Conservation (phyloP, 129 eudicot genomes). For the Ambrosia artemisiifolia region DNA sequence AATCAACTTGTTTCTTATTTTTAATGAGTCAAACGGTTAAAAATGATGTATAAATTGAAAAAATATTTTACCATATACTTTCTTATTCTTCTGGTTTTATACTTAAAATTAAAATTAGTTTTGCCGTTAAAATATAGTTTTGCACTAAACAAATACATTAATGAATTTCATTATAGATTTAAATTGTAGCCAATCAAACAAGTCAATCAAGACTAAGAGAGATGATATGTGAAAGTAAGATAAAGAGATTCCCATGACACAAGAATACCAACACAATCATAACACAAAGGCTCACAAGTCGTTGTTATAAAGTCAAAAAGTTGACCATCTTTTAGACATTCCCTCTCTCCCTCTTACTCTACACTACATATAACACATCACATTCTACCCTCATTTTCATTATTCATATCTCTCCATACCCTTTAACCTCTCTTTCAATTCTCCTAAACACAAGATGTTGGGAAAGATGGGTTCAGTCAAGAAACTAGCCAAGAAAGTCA, state of each 20-base stretch:
- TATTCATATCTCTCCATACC: constrained; percentile 3
- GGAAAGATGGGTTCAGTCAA: constrained; percentile 68
- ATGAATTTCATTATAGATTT: not conserved
- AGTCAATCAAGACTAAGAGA: not conserved
- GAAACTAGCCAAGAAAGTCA: constrained; percentile 74
- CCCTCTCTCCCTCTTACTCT: constrained; percentile 29
- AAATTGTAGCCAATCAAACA: not conserved
- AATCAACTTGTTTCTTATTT: not conserved
- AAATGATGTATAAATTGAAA: too few relatives aligned
- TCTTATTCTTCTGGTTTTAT: too few relatives aligned
- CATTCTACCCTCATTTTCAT: not conserved
- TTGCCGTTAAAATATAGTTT: too few relatives aligned
- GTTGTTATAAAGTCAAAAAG: constrained; percentile 39
- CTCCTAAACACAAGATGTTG: constrained; percentile 44
- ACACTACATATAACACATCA: constrained; percentile 27
- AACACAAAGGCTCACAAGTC: constrained; percentile 9
- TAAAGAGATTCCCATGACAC: constrained; percentile 31
- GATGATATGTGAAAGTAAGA: constrained; percentile 21
- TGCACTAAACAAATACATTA: not conserved
- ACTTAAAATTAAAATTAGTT: too few relatives aligned
- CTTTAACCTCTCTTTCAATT: constrained; percentile 6
- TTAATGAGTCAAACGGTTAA: not conserved
- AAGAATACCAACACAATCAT: constrained; percentile 46
- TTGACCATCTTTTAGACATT: constrained; percentile 40
- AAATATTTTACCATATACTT: too few relatives aligned